Evolutionary conservation across 2,329 filamentous ascomycete genomes (phyloP), one percentile per base, ranked within the genome.

Genomic region (Nothophoma quercina): DNA sequence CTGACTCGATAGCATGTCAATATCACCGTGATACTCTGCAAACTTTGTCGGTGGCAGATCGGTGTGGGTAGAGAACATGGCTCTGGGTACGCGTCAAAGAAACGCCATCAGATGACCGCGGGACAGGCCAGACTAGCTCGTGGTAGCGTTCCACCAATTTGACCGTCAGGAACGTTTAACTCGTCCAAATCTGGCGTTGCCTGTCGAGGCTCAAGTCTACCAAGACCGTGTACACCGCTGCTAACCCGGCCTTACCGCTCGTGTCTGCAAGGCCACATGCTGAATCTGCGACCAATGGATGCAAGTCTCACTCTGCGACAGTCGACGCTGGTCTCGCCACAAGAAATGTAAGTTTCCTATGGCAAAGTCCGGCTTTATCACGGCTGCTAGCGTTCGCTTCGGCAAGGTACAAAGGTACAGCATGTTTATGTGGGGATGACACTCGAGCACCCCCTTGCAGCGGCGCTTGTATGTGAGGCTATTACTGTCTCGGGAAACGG

Each of bases 341-440:
- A n/a, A 39, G 18, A 12, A 7, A 23, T 25, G 18, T 16, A n/a
- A 18, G 23, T 6, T 26, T 38, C 21, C 23, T 28, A n/a, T 19
- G 32, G 32, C 32, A 30, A 57, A 42, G 42, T 33, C 57, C 59
- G 58, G 58, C 40, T 53, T 45, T 50, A 59, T 25, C 47, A 59
- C 60, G 58, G 62, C 59, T 65, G 62, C 59, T 70, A 67, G 67
- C 58, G 55, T 71, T 73, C 71, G 71, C 70, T 73, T 72, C 71
- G 60, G 71, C 62, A 73, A 73, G 71, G 71, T 73, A 73, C 71
- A 70, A 62, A 71, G 64, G 62, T 65, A 70, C 64, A 60, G 62
- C 50, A 68, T 56, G 42, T 26, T 56, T 46, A 53, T 59, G 45
- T 61, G 70, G 70, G 69, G 67, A 71, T 67, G 68, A 60, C 62